These are phyloP conservation scores for Rosellinia necatrix DNA, from an alignment of 2,329 filamentous ascomycete genomes.

Conservation along the genomic window DNA sequence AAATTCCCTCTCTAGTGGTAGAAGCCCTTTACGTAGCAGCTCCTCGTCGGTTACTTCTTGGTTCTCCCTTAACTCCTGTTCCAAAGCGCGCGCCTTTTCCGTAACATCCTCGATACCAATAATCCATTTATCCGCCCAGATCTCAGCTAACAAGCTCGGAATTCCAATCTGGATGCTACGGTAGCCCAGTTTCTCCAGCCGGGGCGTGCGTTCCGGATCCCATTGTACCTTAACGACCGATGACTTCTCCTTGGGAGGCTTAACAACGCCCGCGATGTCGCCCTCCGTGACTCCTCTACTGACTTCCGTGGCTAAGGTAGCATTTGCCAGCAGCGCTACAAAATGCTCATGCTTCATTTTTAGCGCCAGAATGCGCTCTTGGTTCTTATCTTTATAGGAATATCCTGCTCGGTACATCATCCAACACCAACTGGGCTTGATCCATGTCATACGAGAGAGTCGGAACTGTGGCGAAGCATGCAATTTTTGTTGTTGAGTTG, in stretches of 20 bases:
- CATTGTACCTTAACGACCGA: constrained; percentile 58
- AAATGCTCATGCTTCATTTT: constrained; percentile 58
- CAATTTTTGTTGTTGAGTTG: constrained; percentile 7
- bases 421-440: constrained; percentile 46
- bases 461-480: constrained; percentile 17
- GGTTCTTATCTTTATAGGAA: constrained; percentile 58
- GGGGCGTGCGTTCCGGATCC: constrained; percentile 62
- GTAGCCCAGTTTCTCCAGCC: constrained; percentile 51
- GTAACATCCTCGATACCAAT: constrained; percentile 63
- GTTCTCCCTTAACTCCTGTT: constrained; percentile 49
- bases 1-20: constrained; percentile 53
- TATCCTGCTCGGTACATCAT: constrained; percentile 68
- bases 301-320: constrained; percentile 39
- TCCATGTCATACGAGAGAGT: constrained; percentile 17
- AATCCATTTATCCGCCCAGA: constrained; percentile 58
- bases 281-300: constrained; percentile 29
- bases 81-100: constrained; percentile 53
- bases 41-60: constrained; percentile 42
- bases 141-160: constrained; percentile 46
- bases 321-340: constrained; percentile 48
- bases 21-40: constrained; percentile 44
- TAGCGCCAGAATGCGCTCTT: constrained; percentile 62
- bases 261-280: neutral
- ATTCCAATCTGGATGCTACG: constrained; percentile 67
- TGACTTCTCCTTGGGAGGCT: constrained; percentile 27